Percentiles rank a stretch among this genome's conserved stretches.
These are phyloP conservation scores for Umbilicus rupestris DNA, from an alignment of 164 flowering plant genomes.

Conservation along the genomic window DNA sequence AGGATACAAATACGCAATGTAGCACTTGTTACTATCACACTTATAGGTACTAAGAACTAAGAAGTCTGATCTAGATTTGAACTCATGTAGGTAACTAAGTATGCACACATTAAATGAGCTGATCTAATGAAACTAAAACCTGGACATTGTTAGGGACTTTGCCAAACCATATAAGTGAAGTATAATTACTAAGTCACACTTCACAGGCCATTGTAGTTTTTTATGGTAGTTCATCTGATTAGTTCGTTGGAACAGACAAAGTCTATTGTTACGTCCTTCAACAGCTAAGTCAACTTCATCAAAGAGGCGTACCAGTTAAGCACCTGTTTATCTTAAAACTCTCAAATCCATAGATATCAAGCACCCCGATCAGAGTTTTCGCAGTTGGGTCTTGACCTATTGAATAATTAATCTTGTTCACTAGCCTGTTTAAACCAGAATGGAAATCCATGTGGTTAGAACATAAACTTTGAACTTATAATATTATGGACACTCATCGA, in stretches of 20 bases:
- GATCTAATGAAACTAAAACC: neutral
- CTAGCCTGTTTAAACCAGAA: constrained; percentile 27
- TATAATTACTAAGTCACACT: neutral
- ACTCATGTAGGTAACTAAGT: neutral
- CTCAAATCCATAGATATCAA: constrained; percentile 99
- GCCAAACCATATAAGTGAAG: neutral
- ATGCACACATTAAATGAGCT: neutral
- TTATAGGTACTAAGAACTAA: too few relatives aligned
- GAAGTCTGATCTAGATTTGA: neutral
- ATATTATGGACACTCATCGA: neutral
- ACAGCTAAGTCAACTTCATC: constrained; percentile 20
- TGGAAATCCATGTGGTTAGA: neutral
- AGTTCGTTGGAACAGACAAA: neutral
- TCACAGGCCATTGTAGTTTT: too few relatives aligned
- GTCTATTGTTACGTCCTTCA: constrained; percentile 13
- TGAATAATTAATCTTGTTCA: constrained; percentile 69
- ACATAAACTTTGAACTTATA: neutral
- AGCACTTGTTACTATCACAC: too few relatives aligned
- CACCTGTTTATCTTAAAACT: constrained; percentile 99
- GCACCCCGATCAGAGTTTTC: constrained; percentile 78
- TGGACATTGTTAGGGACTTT: neutral
- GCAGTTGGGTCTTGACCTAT: constrained; percentile 95
- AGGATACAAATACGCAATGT: too few relatives aligned
- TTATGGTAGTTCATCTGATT: neutral
- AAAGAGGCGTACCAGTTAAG: constrained; percentile 78